Conservation (phyloP, 2,329 filamentous ascomycete genomes). For the Orbilia javanica region DNA sequence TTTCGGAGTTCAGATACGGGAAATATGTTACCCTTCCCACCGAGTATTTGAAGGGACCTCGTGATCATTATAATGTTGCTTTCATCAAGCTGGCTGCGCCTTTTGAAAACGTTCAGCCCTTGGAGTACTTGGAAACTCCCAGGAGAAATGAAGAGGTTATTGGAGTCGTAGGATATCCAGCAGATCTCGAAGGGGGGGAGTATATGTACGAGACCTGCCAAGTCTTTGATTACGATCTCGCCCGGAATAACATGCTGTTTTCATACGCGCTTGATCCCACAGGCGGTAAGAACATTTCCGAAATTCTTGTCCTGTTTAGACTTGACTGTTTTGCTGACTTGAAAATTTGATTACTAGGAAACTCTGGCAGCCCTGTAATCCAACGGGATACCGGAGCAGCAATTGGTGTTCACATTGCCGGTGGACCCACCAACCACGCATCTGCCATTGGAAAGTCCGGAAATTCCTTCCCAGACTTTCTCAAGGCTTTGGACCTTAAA, state of each 20-base stretch:
- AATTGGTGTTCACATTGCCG: conserved; percentile 63
- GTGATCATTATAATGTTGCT: background rate
- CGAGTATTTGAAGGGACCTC: background rate
- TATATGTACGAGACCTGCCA: conserved; percentile 64
- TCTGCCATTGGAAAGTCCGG: conserved; percentile 58
- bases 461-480: background rate
- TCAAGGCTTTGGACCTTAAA: background rate
- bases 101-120: conserved; percentile 59
- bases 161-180: conserved; percentile 65
- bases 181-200: conserved; percentile 63
- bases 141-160: conserved; percentile 53
- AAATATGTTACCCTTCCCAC: background rate
- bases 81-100: conserved; percentile 5
- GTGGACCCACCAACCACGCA: conserved; percentile 59
- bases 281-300: conserved; percentile 5
- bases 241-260: conserved; percentile 61
- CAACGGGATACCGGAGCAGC: conserved; percentile 25
- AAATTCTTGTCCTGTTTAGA: background rate
- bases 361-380: conserved; percentile 63
- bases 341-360: conserved; percentile 52
- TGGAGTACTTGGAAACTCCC: conserved; percentile 60
- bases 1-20: background rate
- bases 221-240: conserved; percentile 61
- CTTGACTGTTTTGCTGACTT: background rate
- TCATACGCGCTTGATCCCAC: conserved; percentile 63